Percentiles rank a stretch among this genome's conserved stretches.
phyloP scores from a whole-genome alignment of 345 rosid species.

The Xanthoceras sorbifolium region DNA sequence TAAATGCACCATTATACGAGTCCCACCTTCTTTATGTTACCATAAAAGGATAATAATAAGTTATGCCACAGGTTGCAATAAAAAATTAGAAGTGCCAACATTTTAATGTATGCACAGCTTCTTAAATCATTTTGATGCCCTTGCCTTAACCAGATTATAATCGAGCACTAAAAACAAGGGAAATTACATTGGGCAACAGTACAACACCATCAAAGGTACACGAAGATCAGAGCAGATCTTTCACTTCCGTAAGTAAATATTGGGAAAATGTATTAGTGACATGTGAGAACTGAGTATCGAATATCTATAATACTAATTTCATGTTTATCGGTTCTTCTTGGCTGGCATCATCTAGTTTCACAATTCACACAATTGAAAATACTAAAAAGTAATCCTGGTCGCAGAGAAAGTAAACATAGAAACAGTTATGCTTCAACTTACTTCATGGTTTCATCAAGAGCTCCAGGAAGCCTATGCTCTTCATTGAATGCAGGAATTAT shows the following conservation, averaged over 20 bases:
- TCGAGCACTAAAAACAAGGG: neutral
- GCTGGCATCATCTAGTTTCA: neutral
- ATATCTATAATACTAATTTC: neutral
- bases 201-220: neutral
- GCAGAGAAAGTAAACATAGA: neutral
- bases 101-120: neutral
- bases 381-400: neutral
- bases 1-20: neutral
- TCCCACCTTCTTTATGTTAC: neutral
- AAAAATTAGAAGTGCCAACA: constrained; percentile 4
- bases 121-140: neutral
- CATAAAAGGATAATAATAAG: neutral
- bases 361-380: neutral
- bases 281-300: neutral
- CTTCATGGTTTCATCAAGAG: constrained; percentile 88
- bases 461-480: constrained; percentile 87
- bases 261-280: neutral
- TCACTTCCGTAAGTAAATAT: neutral
- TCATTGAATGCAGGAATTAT: constrained; percentile 92
- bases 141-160: neutral
- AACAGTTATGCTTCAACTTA: constrained; percentile 35
- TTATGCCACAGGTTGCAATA: neutral
- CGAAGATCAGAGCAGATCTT: neutral
- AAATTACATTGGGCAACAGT: neutral
- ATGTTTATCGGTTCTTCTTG: neutral